A percentile compares a stretch with the other conserved stretches of the same genome.
Conservation (phyloP, 129 eudicot species). For the Pulicaria dysenterica region DNA sequence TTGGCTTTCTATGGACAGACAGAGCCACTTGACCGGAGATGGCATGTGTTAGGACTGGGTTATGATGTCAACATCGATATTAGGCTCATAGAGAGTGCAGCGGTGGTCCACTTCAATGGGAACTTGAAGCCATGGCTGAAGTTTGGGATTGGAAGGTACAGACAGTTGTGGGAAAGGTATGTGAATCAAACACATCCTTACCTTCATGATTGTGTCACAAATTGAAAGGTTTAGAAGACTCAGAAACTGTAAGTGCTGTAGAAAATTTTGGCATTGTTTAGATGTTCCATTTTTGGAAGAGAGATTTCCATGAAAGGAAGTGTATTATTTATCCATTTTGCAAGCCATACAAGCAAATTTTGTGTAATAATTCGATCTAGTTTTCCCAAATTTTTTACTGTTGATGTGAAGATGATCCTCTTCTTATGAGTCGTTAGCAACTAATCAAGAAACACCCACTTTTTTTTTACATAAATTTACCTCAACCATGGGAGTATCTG, state of each 20-base stretch:
- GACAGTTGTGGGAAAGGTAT: constrained; percentile 75
- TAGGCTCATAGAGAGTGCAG: constrained; percentile 87
- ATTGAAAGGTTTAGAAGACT: constrained; percentile 41
- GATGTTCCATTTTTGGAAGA: constrained; percentile 27
- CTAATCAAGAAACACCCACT: too few relatives aligned
- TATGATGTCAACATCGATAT: constrained; percentile 71
- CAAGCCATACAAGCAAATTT: constrained; percentile 35
- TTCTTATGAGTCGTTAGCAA: background rate
- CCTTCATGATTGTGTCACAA: constrained; percentile 61
- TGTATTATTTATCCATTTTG: constrained; percentile 37
- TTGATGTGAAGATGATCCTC: too few relatives aligned
- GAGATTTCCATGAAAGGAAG: constrained; percentile 31
- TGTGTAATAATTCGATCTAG: constrained; percentile 28
- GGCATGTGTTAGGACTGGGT: constrained; percentile 90
- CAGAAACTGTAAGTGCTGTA: constrained; percentile 14
- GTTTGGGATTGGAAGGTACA: constrained; percentile 63
- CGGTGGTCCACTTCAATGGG: constrained; percentile 87
- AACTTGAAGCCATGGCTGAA: constrained; percentile 96
- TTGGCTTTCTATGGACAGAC: constrained; percentile 78
- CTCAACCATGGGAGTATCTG: too few relatives aligned
- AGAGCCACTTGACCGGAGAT: constrained; percentile 87
- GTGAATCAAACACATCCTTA: constrained; percentile 56
- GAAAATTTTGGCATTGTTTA: constrained; percentile 42
- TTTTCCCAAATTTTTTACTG: background rate
- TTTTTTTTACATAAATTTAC: too few relatives aligned